Conservation (phyloP, 75 land plant genomes). For the Picea sitchensis region DNA sequence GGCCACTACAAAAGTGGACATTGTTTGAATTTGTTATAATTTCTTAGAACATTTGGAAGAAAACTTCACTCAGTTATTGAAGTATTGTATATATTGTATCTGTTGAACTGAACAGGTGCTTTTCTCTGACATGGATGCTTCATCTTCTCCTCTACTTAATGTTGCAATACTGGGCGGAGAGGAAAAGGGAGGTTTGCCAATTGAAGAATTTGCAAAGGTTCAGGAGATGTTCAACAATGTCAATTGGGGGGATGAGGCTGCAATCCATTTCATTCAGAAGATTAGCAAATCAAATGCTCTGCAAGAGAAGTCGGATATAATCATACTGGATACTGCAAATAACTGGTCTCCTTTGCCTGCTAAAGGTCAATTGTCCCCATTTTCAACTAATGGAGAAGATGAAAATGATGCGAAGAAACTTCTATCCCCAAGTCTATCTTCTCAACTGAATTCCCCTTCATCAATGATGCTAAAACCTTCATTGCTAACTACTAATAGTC, state of each 20-base stretch:
- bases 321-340: slow-evolving; percentile 18
- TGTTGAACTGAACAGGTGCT: slow-evolving; percentile 55
- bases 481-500: slow-evolving; percentile 22
- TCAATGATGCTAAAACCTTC: slow-evolving; percentile 17
- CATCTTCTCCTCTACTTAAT: slow-evolving; percentile 39
- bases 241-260: slow-evolving; percentile 67
- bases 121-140: slow-evolving; percentile 86
- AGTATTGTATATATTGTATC: not conserved
- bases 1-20: not conserved
- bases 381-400: not conserved
- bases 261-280: slow-evolving; percentile 61
- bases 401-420: slow-evolving; percentile 5
- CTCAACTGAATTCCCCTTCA: slow-evolving; percentile 41
- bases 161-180: slow-evolving; percentile 47
- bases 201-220: slow-evolving; percentile 94
- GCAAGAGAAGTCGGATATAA: slow-evolving; percentile 31
- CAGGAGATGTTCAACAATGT: slow-evolving; percentile 82
- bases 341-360: not conserved
- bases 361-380: not conserved
- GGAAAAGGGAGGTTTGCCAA: slow-evolving; percentile 83
- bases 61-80: not conserved
- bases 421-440: slow-evolving; percentile 15
- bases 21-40: not conserved
- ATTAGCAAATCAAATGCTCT: slow-evolving; percentile 28
- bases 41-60: slow-evolving; percentile 5